phyloP scores from a whole-genome alignment of 768 basidiomycete genomes.

The Pleurotus sapidus region DNA sequence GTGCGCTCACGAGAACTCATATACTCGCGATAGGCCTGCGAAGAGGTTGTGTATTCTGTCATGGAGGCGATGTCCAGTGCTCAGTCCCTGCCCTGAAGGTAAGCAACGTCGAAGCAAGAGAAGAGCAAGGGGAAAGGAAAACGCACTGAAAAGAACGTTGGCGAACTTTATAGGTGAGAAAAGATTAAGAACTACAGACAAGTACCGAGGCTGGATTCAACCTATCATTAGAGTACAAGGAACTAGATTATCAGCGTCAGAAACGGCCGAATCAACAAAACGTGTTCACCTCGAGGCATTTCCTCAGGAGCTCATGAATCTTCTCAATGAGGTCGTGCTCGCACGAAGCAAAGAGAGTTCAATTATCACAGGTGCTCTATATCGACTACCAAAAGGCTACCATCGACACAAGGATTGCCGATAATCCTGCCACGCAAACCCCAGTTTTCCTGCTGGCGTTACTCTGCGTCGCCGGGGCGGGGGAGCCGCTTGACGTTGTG shows the following conservation, averaged over 20 bases:
- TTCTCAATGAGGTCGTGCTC: background rate
- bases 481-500: background rate
- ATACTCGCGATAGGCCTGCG: conserved; percentile 56
- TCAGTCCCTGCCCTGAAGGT: background rate
- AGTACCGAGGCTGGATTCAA: conserved; percentile 14
- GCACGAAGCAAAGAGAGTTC: conserved; percentile 4
- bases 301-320: background rate
- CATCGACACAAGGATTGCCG: background rate
- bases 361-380: background rate
- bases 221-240: conserved; percentile 26
- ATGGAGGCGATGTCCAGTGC: conserved; percentile 29
- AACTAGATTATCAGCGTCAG: conserved; percentile 29
- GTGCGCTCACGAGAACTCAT: conserved; percentile 61
- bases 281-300: conserved; percentile 45
- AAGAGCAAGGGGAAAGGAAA: conserved; percentile 21
- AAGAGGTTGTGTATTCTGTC: conserved; percentile 63
- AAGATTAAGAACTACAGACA: background rate
- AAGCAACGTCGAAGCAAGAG: conserved; percentile 8
- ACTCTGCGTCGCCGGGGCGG: background rate
- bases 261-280: conserved; percentile 36
- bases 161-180: conserved; percentile 2
- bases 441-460: background rate
- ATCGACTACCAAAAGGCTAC: background rate
- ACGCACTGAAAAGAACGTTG: conserved; percentile 1
- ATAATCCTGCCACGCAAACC: no score